A percentile compares a stretch with the other conserved stretches of the same genome.
These are phyloP conservation scores for Talaromyces sp. DNA, from an alignment of 2,329 filamentous ascomycete species.

Conservation along the genomic window DNA sequence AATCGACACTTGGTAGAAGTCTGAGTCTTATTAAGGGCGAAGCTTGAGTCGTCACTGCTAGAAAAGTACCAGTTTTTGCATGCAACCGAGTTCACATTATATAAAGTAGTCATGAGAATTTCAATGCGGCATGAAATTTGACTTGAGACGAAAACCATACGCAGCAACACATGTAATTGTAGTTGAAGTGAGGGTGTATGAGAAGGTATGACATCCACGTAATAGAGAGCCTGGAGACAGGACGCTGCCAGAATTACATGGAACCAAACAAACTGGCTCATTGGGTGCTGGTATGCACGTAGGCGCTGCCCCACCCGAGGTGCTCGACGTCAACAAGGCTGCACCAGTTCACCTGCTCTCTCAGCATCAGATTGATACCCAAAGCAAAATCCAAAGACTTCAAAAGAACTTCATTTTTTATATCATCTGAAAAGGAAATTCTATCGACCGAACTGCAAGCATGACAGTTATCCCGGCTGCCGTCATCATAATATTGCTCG, in stretches of 20 bases:
- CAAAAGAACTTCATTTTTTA: background rate
- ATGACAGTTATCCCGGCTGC: slow-evolving; percentile 3
- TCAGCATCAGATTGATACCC: background rate
- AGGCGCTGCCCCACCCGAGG: background rate
- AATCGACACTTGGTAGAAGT: background rate
- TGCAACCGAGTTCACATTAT: background rate
- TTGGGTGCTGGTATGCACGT: background rate
- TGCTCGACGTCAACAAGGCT: background rate
- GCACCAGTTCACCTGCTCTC: background rate
- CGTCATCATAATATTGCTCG: slow-evolving; percentile 6
- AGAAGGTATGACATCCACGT: background rate
- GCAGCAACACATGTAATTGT: background rate
- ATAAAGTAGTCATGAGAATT: no score
- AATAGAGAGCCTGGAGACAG: background rate
- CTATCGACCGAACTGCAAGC: background rate
- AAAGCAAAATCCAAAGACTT: background rate
- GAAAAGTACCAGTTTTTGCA: background rate
- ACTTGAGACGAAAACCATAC: background rate
- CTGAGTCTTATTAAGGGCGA: background rate
- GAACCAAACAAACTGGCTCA: background rate
- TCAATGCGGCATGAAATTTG: background rate
- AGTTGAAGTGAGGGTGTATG: background rate
- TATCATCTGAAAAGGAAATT: background rate
- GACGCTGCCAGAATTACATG: background rate
- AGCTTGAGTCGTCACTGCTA: background rate